These are phyloP conservation scores for Citrus maxima DNA, from an alignment of 345 rosid species.

Conservation along the genomic window DNA sequence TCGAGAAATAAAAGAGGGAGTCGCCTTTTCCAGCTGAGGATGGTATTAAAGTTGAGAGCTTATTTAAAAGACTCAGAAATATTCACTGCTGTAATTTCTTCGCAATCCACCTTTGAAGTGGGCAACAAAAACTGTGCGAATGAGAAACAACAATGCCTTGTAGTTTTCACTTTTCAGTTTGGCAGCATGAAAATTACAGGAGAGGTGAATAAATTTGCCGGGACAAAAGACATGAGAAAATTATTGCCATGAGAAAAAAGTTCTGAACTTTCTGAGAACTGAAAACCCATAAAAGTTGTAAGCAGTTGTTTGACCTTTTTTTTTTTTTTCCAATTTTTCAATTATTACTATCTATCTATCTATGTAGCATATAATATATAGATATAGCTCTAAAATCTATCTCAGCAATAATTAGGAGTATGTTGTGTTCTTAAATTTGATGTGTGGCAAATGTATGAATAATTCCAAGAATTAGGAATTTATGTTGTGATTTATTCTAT, in stretches of 20 bases:
- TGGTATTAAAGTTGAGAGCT: background rate
- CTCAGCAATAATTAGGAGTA: no score
- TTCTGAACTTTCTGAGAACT: background rate
- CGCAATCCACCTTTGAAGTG: no score
- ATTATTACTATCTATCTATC: no score
- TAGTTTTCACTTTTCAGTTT: background rate
- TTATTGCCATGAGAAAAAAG: background rate
- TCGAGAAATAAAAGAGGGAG: background rate
- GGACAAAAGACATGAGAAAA: background rate
- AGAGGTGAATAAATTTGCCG: background rate
- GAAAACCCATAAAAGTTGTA: background rate
- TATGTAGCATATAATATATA: no score
- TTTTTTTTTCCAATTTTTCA: no score
- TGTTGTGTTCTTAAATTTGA: no score
- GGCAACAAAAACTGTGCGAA: background rate
- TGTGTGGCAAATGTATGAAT: background rate
- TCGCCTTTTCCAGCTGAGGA: background rate
- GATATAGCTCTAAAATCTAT: no score
- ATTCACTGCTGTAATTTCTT: background rate
- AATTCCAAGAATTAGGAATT: background rate
- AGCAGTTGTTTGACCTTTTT: background rate
- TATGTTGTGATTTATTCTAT: no score
- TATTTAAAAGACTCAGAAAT: background rate
- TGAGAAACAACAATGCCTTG: background rate
- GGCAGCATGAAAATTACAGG: background rate